Evolutionary conservation across 192 early-diverging fungal species (phyloP).

Genomic region (Umbelopsis isabellina): DNA sequence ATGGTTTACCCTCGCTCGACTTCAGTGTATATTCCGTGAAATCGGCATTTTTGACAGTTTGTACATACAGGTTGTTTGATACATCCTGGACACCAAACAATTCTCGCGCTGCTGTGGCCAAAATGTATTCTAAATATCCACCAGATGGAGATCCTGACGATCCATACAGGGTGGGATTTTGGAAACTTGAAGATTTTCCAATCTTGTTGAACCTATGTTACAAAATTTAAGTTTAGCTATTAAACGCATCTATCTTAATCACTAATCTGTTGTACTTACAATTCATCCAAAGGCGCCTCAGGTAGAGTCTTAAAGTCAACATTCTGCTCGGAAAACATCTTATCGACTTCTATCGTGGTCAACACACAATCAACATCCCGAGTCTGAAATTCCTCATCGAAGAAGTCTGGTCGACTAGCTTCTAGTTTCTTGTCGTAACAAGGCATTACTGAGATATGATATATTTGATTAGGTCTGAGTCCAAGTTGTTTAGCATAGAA

Average conservation of each 20-base stretch:
- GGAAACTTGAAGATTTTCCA: constrained; percentile 16
- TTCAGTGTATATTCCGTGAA: constrained; percentile 70
- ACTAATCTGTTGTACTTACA: constrained; percentile 28
- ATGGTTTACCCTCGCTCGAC: constrained; percentile 46
- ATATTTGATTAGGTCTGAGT: constrained; percentile 72
- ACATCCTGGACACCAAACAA: constrained; percentile 74
- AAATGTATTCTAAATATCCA: constrained; percentile 87
- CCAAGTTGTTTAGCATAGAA: constrained; percentile 71
- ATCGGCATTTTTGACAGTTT: constrained; percentile 83
- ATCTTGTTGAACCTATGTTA: constrained; percentile 38
- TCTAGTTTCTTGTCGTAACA: constrained; percentile 99
- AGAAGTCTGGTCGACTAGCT: constrained; percentile 92
- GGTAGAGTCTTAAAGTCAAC: constrained; percentile 48
- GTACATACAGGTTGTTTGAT: constrained; percentile 54
- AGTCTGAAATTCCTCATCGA: constrained; percentile 75
- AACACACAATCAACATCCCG: constrained; percentile 98
- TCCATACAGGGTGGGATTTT: constrained; percentile 41
- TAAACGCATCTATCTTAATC: neutral
- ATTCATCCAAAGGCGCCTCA: constrained; percentile 61
- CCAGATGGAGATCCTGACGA: constrained; percentile 86
- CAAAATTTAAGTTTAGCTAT: neutral
- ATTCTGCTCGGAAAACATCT: constrained; percentile 76
- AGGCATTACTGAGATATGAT: constrained; percentile 96
- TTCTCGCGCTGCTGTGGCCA: constrained; percentile 78
- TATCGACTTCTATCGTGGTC: constrained; percentile 91